Conservation (phyloP, 1,139 yeast species). For the Taiozyma onychis region DNA sequence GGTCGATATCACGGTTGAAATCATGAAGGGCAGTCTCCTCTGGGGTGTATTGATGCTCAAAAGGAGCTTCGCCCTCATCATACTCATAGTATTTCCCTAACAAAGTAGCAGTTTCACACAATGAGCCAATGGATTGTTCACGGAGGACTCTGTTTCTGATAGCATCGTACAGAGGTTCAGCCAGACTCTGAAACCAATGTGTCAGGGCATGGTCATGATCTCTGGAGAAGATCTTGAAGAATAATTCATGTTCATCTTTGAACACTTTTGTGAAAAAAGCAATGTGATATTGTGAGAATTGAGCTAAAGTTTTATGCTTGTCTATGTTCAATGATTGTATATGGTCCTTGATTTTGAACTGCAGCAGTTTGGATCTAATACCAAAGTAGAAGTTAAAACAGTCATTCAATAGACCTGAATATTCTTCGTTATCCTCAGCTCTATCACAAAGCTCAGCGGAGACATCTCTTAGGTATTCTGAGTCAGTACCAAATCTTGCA, state of each 20-base stretch:
- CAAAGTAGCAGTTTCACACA: slow-evolving; percentile 74
- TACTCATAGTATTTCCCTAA: slow-evolving; percentile 65
- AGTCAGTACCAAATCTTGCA: slow-evolving; percentile 50
- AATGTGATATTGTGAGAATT: slow-evolving; percentile 53
- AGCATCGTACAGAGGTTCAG: slow-evolving; percentile 74
- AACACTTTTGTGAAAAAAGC: slow-evolving; percentile 53
- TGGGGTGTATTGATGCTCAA: slow-evolving; percentile 15
- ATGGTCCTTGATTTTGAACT: slow-evolving; percentile 36
- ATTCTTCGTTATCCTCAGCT: slow-evolving; percentile 46
- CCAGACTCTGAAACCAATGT: slow-evolving; percentile 51
- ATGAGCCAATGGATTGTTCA: slow-evolving; percentile 57
- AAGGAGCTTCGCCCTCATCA: slow-evolving; percentile 39
- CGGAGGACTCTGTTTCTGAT: slow-evolving; percentile 61
- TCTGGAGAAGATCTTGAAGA: slow-evolving; percentile 44
- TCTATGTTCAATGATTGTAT: slow-evolving; percentile 19
- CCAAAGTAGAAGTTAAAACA: slow-evolving; percentile 59
- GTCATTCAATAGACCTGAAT: slow-evolving; percentile 62
- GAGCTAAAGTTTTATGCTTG: slow-evolving; percentile 35
- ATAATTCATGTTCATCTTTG: slow-evolving; percentile 56
- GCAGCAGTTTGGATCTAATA: slow-evolving; percentile 44
- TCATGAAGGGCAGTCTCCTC: not conserved
- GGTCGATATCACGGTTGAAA: slow-evolving; percentile 32
- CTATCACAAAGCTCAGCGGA: slow-evolving; percentile 47
- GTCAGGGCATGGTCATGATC: slow-evolving; percentile 25
- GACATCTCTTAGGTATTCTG: slow-evolving; percentile 39